These are phyloP conservation scores for Alternaria burnsii DNA, from an alignment of 2,329 filamentous ascomycete species.

Conservation along the genomic window DNA sequence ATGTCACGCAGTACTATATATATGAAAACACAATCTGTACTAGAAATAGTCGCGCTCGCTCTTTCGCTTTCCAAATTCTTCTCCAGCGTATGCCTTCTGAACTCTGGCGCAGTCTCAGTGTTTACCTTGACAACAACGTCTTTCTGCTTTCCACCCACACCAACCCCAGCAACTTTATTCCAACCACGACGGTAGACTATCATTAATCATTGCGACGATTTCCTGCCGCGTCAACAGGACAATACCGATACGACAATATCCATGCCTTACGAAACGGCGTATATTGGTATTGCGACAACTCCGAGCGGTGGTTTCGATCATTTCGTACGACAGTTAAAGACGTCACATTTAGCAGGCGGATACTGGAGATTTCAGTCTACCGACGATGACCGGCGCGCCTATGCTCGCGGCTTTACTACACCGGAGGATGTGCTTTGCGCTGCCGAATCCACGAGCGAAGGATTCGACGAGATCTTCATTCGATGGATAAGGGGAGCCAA, in stretches of 20 bases:
- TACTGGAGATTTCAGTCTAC: slow-evolving; percentile 27
- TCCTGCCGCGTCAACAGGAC: neutral
- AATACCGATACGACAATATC: neutral
- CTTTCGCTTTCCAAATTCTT: neutral
- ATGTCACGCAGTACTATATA: neutral
- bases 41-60: neutral
- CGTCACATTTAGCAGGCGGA: slow-evolving; percentile 12
- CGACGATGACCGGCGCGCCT: slow-evolving; percentile 27
- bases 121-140: neutral
- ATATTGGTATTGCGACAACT: slow-evolving; percentile 9
- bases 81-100: neutral
- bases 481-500: slow-evolving; percentile 26
- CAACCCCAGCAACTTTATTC: neutral
- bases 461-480: slow-evolving; percentile 22
- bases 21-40: neutral
- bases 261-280: slow-evolving; percentile 18
- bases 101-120: neutral
- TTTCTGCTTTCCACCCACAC: neutral
- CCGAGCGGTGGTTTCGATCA: slow-evolving; percentile 20
- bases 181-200: neutral
- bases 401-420: slow-evolving; percentile 13
- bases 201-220: neutral
- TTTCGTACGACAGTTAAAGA: slow-evolving; percentile 9
- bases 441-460: slow-evolving; percentile 17
- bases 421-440: slow-evolving; percentile 28